A percentile compares a stretch with the other conserved stretches of the same genome.
Evolutionary conservation across 2,329 filamentous ascomycete species (phyloP).

Genomic region (Trichothecium sympodiale): DNA sequence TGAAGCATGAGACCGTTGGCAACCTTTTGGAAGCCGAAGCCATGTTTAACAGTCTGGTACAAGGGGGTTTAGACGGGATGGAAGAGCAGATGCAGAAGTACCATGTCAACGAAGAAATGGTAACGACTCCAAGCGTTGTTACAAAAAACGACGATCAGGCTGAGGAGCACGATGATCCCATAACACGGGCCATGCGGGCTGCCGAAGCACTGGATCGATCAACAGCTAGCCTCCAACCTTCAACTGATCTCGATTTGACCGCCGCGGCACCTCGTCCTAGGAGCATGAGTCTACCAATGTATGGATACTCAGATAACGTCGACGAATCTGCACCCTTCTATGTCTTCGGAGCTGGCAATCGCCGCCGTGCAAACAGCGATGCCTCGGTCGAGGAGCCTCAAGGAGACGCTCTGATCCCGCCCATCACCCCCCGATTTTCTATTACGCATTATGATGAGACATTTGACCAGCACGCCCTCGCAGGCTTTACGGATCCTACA

Average conservation of each 20-base stretch:
- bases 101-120: slow-evolving; percentile 8
- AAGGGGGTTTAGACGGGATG: slow-evolving; percentile 32
- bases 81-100: slow-evolving; percentile 13
- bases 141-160: neutral
- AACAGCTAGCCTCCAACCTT: slow-evolving; percentile 42
- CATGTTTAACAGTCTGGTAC: slow-evolving; percentile 39
- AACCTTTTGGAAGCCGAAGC: slow-evolving; percentile 36
- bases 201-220: slow-evolving; percentile 46
- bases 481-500: slow-evolving; percentile 11
- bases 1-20: slow-evolving; percentile 38
- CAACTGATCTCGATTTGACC: slow-evolving; percentile 36
- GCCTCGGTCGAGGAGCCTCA: slow-evolving; percentile 3
- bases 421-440: slow-evolving; percentile 15
- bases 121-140: too few relatives aligned
- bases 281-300: slow-evolving; percentile 39
- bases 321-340: slow-evolving; percentile 35
- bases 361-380: slow-evolving; percentile 1
- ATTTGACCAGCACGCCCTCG: slow-evolving; percentile 10
- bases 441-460: slow-evolving; percentile 17
- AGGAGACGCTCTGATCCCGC: slow-evolving; percentile 10
- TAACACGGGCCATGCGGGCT: slow-evolving; percentile 44
- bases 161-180: slow-evolving; percentile 27
- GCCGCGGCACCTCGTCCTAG: slow-evolving; percentile 29
- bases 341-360: slow-evolving; percentile 28
- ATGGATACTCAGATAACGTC: slow-evolving; percentile 29